Percentiles rank a stretch among this genome's conserved stretches.
Evolutionary conservation across 768 basidiomycete species (phyloP).

Genomic region (Panaeolus cyanescens): DNA sequence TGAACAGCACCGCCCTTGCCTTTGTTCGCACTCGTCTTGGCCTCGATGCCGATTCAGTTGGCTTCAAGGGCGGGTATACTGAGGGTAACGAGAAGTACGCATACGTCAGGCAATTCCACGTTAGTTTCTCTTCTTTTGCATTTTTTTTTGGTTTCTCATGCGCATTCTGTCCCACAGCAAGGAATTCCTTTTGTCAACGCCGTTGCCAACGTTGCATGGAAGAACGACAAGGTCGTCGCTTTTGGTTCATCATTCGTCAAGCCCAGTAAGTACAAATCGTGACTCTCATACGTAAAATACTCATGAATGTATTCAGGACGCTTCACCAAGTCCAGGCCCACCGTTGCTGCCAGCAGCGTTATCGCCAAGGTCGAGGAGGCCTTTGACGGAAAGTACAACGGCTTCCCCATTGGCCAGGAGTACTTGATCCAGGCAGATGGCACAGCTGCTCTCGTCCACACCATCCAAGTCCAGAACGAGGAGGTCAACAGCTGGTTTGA

Average conservation of each 20-base stretch:
- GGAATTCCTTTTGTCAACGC: conserved; percentile 20
- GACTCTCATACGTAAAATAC: background rate
- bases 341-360: conserved; percentile 33
- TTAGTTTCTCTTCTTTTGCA: background rate
- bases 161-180: conserved; percentile 7
- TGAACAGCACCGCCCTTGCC: conserved; percentile 20
- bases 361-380: conserved; percentile 37
- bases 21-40: conserved; percentile 24
- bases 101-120: conserved; percentile 18
- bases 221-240: conserved; percentile 27
- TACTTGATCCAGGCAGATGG: conserved; percentile 43
- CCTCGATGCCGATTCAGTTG: conserved; percentile 14
- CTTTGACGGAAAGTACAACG: conserved; percentile 42
- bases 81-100: conserved; percentile 14
- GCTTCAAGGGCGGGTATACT: conserved; percentile 15
- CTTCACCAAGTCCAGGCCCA: conserved; percentile 37
- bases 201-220: conserved; percentile 35
- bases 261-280: conserved; percentile 25
- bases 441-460: conserved; percentile 38
- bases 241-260: conserved; percentile 36
- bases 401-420: conserved; percentile 37
- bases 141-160: background rate
- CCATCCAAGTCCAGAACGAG: conserved; percentile 35
- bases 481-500: conserved; percentile 49
- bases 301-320: conserved; percentile 11